Conservation (phyloP, 495 filamentous ascomycete species). For the Neurospora sp. region DNA sequence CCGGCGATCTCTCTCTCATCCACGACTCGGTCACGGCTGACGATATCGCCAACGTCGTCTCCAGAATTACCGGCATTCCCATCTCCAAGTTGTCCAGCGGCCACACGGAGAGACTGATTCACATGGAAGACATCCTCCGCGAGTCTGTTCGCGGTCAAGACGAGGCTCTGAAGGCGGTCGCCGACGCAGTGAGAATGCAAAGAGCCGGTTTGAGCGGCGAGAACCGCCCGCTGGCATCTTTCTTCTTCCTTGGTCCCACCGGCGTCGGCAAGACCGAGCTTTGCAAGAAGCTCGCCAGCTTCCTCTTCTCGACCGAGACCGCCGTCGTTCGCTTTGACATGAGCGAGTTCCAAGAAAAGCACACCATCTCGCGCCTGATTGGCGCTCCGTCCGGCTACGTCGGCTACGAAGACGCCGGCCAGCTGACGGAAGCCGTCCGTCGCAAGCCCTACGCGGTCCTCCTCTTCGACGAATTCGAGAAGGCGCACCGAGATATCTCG, state of each 20-base stretch:
- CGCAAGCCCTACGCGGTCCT: conserved; percentile 94
- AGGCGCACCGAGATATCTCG: conserved; percentile 91
- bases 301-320: conserved; percentile 83
- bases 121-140: conserved; percentile 87
- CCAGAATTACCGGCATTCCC: conserved; percentile 84
- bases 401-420: conserved; percentile 93
- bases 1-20: conserved; percentile 51
- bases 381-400: conserved; percentile 90
- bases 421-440: conserved; percentile 90
- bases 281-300: conserved; percentile 89
- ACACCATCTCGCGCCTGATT: conserved; percentile 87
- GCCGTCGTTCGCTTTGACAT: conserved; percentile 90
- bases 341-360: conserved; percentile 96
- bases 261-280: conserved; percentile 96
- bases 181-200: conserved; percentile 91
- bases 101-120: conserved; percentile 82
- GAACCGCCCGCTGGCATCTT: conserved; percentile 82
- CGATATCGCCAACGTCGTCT: conserved; percentile 89
- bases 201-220: conserved; percentile 84
- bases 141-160: conserved; percentile 86
- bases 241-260: conserved; percentile 96
- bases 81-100: conserved; percentile 84
- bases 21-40: conserved; percentile 90
- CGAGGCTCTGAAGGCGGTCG: conserved; percentile 80
- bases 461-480: conserved; percentile 95